Conservation (phyloP, 352 stramenopile genomes). For the Phytopythium delawarense region DNA sequence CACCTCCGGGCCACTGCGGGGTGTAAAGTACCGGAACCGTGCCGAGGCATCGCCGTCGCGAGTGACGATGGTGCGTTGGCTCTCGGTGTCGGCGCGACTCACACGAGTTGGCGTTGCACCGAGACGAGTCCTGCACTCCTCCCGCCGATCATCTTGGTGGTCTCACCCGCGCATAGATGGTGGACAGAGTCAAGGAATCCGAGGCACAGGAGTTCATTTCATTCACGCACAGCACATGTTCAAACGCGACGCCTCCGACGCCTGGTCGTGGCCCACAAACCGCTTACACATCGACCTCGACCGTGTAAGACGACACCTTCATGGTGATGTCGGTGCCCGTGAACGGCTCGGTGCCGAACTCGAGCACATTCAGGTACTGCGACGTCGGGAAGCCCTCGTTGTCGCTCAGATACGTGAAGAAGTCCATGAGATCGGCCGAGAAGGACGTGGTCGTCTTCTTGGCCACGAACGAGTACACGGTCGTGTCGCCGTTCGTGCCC, state of each 20-base stretch:
- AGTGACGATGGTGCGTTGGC: background rate
- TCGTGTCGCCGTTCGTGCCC: constrained; percentile 29
- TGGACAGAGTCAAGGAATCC: background rate
- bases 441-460: constrained; percentile 17
- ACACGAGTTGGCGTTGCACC: background rate
- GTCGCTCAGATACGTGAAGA: constrained; percentile 22
- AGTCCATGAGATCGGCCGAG: constrained; percentile 23
- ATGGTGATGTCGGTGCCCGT: constrained; percentile 20
- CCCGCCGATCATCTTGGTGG: background rate
- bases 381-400: constrained; percentile 18
- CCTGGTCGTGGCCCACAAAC: background rate
- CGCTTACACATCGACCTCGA: constrained; percentile 14
- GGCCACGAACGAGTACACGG: constrained; percentile 33
- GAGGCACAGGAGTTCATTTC: background rate
- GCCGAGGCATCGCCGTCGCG: no score
- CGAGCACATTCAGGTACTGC: constrained; percentile 22
- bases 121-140: background rate
- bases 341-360: constrained; percentile 32
- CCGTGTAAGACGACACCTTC: constrained; percentile 29
- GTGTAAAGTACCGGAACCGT: background rate
- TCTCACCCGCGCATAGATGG: background rate
- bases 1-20: background rate
- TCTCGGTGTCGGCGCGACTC: background rate
- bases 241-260: background rate
- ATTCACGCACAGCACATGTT: no score